Percentiles rank a stretch among this genome's conserved stretches.
These are phyloP conservation scores for Penicillium alfredii DNA, from an alignment of 495 filamentous ascomycete species.

Conservation along the genomic window DNA sequence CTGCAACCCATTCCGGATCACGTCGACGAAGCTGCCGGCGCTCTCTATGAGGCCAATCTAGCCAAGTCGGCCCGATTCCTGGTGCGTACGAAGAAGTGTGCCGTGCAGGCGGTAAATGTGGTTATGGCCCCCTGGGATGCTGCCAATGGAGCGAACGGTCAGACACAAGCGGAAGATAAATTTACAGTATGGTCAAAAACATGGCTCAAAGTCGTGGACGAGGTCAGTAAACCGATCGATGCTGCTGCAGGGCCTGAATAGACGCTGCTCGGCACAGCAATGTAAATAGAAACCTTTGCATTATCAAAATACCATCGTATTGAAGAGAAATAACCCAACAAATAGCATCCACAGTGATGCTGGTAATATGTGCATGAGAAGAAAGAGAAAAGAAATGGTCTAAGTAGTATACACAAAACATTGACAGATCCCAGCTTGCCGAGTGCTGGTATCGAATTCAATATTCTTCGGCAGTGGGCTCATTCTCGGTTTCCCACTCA, in stretches of 20 bases:
- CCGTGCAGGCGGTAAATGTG: slow-evolving; percentile 25
- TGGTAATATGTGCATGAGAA: not conserved
- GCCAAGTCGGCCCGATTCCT: slow-evolving; percentile 25
- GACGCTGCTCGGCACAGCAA: not conserved
- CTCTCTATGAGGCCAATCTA: slow-evolving; percentile 40
- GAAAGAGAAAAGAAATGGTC: not conserved
- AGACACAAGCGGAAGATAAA: slow-evolving; percentile 34
- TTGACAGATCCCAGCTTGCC: no score
- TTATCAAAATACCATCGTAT: no score
- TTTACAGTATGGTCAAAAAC: slow-evolving; percentile 44
- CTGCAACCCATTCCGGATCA: slow-evolving; percentile 37
- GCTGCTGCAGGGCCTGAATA: not conserved
- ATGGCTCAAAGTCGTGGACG: slow-evolving; percentile 43
- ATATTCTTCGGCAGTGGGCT: slow-evolving; percentile 10
- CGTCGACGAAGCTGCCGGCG: slow-evolving; percentile 45
- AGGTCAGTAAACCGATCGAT: slow-evolving; percentile 32
- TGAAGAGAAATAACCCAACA: no score
- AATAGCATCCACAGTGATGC: not conserved
- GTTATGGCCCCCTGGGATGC: slow-evolving; percentile 24
- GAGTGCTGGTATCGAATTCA: no score
- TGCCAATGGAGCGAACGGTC: slow-evolving; percentile 3
- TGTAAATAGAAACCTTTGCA: not conserved
- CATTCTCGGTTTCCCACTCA: slow-evolving; percentile 31
- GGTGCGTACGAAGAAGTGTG: slow-evolving; percentile 20
- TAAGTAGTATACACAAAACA: no score